These are phyloP conservation scores for Mucor velutinosus DNA, from an alignment of 371 early-diverging fungal species.

Conservation along the genomic window DNA sequence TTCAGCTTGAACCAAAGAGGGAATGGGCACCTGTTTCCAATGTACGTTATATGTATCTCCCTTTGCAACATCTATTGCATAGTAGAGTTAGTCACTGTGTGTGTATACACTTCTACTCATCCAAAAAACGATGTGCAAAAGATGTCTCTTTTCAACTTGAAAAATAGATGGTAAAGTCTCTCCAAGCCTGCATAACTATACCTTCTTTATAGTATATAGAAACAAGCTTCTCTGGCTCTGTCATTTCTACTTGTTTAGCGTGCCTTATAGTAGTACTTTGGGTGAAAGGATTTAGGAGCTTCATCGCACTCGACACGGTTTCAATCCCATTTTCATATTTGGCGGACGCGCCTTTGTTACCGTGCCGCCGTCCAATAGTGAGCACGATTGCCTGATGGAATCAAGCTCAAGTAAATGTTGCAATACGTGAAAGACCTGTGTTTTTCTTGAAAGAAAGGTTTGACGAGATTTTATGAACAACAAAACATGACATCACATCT, in stretches of 20 bases:
- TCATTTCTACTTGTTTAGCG: constrained; percentile 32
- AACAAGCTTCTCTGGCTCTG: constrained; percentile 41
- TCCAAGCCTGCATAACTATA: not conserved
- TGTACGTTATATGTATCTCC: not conserved
- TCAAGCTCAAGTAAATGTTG: too few species aligned
- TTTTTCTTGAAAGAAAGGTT: too few species aligned
- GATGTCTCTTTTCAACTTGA: constrained; percentile 10
- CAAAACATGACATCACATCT: too few species aligned
- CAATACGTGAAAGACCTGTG: too few species aligned
- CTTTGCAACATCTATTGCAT: constrained; percentile 9
- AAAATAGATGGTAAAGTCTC: not conserved
- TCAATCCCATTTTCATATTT: not conserved
- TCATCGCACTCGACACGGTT: not conserved
- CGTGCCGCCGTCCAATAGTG: not conserved
- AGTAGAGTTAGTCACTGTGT: not conserved
- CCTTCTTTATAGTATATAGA: constrained; percentile 51
- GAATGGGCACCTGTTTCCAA: constrained; percentile 16
- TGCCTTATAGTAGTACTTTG: constrained; percentile 21
- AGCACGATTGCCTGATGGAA: not conserved
- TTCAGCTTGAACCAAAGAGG: constrained; percentile 1
- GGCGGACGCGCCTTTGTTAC: not conserved
- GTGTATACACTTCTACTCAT: not conserved
- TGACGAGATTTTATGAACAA: too few species aligned
- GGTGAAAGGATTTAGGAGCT: not conserved
- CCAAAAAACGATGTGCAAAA: not conserved